Conservation (phyloP, 75 land plant species). For the Chamaecyparis obtusa region DNA sequence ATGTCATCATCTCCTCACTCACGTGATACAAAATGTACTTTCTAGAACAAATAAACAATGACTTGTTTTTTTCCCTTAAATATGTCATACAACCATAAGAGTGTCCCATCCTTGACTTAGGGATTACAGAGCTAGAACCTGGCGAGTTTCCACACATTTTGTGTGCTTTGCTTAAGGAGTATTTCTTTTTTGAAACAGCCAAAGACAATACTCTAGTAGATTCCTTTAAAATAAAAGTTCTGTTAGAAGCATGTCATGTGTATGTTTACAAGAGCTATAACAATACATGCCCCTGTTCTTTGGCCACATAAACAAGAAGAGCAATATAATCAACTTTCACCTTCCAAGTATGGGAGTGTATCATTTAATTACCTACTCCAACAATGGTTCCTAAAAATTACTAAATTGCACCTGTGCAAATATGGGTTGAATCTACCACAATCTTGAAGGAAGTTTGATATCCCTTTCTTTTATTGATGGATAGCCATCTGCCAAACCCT, state of each 20-base stretch:
- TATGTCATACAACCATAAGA: background rate
- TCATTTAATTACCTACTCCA: no score
- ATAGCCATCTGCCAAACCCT: no score
- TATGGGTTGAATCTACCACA: no score
- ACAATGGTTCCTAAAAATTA: no score
- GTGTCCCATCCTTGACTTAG: background rate
- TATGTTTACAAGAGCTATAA: background rate
- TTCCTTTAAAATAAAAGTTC: background rate
- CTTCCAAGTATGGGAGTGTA: background rate
- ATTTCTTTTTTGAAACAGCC: background rate
- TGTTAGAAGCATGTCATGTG: background rate
- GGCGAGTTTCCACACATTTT: no score
- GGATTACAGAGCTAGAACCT: background rate
- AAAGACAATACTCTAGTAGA: background rate
- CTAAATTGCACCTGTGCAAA: no score
- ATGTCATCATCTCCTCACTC: background rate
- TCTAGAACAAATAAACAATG: no score
- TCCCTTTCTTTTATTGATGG: no score
- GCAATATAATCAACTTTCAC: background rate
- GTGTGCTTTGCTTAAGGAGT: background rate
- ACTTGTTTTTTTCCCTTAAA: background rate
- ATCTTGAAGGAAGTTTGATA: no score
- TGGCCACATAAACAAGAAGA: background rate
- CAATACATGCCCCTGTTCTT: background rate
- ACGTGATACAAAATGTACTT: background rate